Evolutionary conservation across 768 basidiomycete species (phyloP).

Genomic region (Termitomyces sp.): DNA sequence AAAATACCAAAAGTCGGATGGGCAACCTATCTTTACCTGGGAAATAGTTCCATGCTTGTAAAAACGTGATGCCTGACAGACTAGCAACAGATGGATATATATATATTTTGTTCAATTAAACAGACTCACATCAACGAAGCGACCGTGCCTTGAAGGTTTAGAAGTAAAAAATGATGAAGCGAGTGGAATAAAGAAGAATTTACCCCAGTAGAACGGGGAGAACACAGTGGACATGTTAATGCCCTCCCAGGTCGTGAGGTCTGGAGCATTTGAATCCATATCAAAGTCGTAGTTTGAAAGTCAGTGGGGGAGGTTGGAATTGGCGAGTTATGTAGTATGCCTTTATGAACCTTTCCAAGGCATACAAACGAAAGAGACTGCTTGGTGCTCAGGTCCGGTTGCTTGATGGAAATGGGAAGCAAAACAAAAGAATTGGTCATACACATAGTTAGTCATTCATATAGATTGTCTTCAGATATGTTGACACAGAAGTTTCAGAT

Average conservation of each 20-base stretch:
- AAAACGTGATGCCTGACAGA: not conserved
- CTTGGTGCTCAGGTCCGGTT: too few relatives aligned
- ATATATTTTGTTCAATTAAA: not conserved
- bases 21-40: not conserved
- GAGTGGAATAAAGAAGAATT: too few relatives aligned
- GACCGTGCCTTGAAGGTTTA: not conserved
- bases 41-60: not conserved
- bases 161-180: too few relatives aligned
- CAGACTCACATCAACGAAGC: not conserved
- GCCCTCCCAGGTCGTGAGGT: not conserved
- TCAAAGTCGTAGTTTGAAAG: too few relatives aligned
- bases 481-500: too few relatives aligned
- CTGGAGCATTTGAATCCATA: not conserved
- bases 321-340: not conserved
- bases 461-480: too few relatives aligned
- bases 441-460: too few relatives aligned
- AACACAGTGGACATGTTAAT: not conserved
- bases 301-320: not conserved
- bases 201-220: not conserved
- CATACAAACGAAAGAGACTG: too few relatives aligned
- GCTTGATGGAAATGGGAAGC: too few relatives aligned
- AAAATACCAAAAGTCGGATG: not conserved
- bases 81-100: not conserved
- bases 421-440: too few relatives aligned
- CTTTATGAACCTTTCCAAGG: too few relatives aligned